Base-by-base conservation (phyloP, 148 eudicot genomes). In the Polygonum aviculare region DNA sequence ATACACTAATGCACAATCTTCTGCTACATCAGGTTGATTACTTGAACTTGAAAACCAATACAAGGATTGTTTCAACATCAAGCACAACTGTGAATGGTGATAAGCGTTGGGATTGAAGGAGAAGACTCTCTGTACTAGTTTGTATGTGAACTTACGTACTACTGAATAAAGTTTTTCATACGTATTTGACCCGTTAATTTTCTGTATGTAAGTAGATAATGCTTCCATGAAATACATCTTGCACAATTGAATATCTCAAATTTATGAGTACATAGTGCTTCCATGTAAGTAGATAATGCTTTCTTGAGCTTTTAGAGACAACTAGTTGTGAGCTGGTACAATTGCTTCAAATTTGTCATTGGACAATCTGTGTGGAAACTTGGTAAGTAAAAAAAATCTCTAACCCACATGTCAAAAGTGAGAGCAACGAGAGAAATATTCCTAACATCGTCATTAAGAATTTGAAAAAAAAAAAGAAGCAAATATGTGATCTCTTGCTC, bases 11-110 rank as follows among this genome's bases (percentile, higher is more conserved):
- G 33, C 52, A 38, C 22, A 41, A 11, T 11, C 33, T 44, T 75
- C 59, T 75, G 72, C 82, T 52, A 47, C 78, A 74, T 70, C 86
- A 90, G 94, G 97, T 95, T 51, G 97, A 95, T 79, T 90, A 92
- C 86, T 69, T 93, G 82, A 93, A 95, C 80, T 74, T 92, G 80
- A 95, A 92, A 89, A 87, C 81, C 41, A 87, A 89, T 73, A 84
- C 80, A 57, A 89, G 88, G 80, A 77, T 83, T 62, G 49, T 71
- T 69, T 90, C 84, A 75, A 79, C 69, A 73, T 77, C 83, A 15
- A 74, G 78, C 81, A 78, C 67, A 73, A 79, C 48, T 63, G 57
- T 14, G 73, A 78, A 78, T 19, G 62, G 38, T 19, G 47, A 75
- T 75, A 55, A 41, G 38, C 36, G 21, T 12, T 72, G 75, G 75